These are phyloP conservation scores for Eremothecium sinecaudum DNA, from an alignment of 1,139 yeast species.

Conservation along the genomic window DNA sequence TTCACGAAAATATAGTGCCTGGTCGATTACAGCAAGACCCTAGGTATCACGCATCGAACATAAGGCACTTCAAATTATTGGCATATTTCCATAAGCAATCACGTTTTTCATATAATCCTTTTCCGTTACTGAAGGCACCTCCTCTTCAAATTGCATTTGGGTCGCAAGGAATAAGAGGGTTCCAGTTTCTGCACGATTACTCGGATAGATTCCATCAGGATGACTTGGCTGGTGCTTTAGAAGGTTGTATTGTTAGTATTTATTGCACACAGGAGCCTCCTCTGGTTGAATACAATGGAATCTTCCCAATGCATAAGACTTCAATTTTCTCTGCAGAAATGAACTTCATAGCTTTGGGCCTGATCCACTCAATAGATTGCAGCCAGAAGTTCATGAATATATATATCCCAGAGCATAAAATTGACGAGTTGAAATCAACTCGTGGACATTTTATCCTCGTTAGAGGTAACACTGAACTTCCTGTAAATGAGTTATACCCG, in stretches of 20 bases:
- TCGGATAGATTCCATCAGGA: slow-evolving; percentile 30
- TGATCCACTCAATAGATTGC: slow-evolving; percentile 56
- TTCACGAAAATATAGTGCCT: slow-evolving; percentile 7
- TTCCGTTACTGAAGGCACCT: slow-evolving; percentile 39
- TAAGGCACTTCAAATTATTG: slow-evolving; percentile 43
- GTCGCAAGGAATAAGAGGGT: slow-evolving; percentile 23
- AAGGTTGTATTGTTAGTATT: slow-evolving; percentile 47
- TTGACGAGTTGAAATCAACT: slow-evolving; percentile 1
- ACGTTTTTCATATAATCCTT: slow-evolving; percentile 35
- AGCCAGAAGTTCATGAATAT: slow-evolving; percentile 39
- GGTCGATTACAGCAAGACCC: slow-evolving; percentile 6
- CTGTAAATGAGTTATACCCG: slow-evolving; percentile 39
- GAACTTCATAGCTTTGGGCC: slow-evolving; percentile 37
- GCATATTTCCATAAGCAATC: slow-evolving; percentile 41
- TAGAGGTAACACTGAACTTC: slow-evolving; percentile 59
- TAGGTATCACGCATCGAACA: slow-evolving; percentile 36
- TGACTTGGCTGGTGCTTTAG: slow-evolving; percentile 41
- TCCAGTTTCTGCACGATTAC: slow-evolving; percentile 33
- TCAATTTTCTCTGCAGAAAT: slow-evolving; percentile 2
- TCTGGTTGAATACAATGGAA: slow-evolving; percentile 11
- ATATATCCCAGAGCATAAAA: slow-evolving; percentile 41
- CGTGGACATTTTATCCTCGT: slow-evolving; percentile 40
- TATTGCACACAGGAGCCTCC: slow-evolving; percentile 27
- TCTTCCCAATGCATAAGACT: slow-evolving; percentile 15
- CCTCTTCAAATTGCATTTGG: slow-evolving; percentile 47